Evolutionary conservation across 208 protist species (phyloP).

Genomic region (Wallacemonas sp.): DNA sequence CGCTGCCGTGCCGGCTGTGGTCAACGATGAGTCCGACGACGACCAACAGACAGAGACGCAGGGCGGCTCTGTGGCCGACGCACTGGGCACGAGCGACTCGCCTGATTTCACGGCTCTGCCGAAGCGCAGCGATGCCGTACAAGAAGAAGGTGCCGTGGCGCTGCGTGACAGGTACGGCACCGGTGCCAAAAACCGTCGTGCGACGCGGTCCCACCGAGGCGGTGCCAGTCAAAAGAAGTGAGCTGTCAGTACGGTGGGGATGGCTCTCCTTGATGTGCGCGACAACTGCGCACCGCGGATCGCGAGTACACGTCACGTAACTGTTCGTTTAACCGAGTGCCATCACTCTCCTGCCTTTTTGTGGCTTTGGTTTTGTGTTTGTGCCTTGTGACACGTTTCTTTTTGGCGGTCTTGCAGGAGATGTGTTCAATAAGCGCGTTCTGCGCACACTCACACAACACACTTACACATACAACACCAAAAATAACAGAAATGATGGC

Average conservation of each 20-base stretch:
- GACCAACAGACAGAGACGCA: neutral
- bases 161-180: constrained; percentile 49
- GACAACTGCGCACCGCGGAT: too few relatives aligned
- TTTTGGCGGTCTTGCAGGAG: too few relatives aligned
- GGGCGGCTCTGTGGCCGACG: neutral
- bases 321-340: neutral
- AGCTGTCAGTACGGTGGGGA: neutral
- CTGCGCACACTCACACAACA: too few relatives aligned
- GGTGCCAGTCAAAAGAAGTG: neutral
- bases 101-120: neutral
- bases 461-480: too few relatives aligned
- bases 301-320: too few relatives aligned
- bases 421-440: too few relatives aligned
- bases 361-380: neutral
- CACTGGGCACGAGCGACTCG: neutral
- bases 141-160: constrained; percentile 28
- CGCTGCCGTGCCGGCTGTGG: neutral
- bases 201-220: neutral
- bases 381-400: too few relatives aligned
- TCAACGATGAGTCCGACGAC: neutral
- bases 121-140: constrained; percentile 3
- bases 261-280: neutral
- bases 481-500: too few relatives aligned
- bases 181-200: constrained; percentile 32
- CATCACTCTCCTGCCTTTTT: neutral